Evolutionary conservation across 352 stramenopile species (phyloP), one percentile per base, ranked within the genome.

Genomic region (Phytophthora megakarya): DNA sequence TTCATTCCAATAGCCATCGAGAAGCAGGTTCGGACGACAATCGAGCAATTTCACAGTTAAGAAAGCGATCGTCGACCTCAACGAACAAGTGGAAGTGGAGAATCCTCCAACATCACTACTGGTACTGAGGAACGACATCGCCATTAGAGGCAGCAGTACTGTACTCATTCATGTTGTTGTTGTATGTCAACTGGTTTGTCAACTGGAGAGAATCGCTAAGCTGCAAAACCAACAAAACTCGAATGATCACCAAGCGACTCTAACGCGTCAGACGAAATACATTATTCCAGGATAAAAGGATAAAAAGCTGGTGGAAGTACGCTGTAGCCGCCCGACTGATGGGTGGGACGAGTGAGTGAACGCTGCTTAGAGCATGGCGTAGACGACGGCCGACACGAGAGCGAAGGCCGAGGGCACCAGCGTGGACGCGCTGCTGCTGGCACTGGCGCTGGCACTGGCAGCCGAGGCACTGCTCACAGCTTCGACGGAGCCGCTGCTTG

Each of bases 351-450:
- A 62, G 39, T 32, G 37, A 62, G 39, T 32, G 40, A 53, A 65
- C 28, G 52, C 47, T 21, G 46, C 67, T 76, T 76, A 79, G n/a
- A 79, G 63, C 55, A 79, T 68, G 39, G 49, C 59, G 58, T 74
- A 79, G 43, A 66, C 63, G 42, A 67, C 56, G 25, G 51, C 67
- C 18, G 67, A 62, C 51, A 74, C 52, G 38, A 76, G 40, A 5
- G 48, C 67, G 58, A 72, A 55, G 38, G 63, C 63, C 22, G 64
- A 68, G 30, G 71, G 63, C 35, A 39, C 51, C 32, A 76, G 43
- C 21, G 48, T 65, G 22, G 49, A 67, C 40, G 63, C 55, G 15
- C 50, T 58, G 46, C 70, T 74, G 51, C 57, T 73, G 37, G 67
- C 52, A 46, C 63, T 72, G 44, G 58, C 54, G 22, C 44, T 65